Percentiles rank a stretch among this genome's conserved stretches.
phyloP scores from a whole-genome alignment of 768 basidiomycete genomes.

The Rubroboletus pulcherrimus region DNA sequence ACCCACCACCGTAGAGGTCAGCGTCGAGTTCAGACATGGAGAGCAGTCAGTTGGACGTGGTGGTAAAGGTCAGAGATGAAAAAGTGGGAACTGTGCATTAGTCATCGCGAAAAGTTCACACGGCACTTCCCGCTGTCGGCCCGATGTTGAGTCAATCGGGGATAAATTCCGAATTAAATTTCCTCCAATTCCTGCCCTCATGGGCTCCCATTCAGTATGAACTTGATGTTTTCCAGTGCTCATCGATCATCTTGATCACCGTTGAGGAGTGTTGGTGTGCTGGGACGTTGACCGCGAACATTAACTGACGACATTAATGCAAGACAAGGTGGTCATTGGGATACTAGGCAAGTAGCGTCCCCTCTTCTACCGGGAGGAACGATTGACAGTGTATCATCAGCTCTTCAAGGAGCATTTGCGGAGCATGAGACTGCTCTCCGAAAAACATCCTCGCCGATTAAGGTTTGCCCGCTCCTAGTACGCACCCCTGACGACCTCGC shows the following conservation, averaged over 20 bases:
- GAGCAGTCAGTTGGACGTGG: constrained; percentile 17
- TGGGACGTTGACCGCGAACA: not conserved
- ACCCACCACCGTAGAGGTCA: constrained; percentile 83
- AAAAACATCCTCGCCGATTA: constrained; percentile 45
- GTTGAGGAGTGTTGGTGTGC: not conserved
- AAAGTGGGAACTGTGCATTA: constrained; percentile 23
- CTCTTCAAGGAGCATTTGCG: constrained; percentile 88
- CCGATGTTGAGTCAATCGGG: constrained; percentile 4
- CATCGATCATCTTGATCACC: not conserved
- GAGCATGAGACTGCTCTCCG: constrained; percentile 79
- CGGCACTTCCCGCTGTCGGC: constrained; percentile 18
- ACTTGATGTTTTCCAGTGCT: not conserved
- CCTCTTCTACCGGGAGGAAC: not conserved
- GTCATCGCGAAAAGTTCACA: constrained; percentile 27
- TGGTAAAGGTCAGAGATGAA: constrained; percentile 36
- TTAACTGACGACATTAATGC: constrained; percentile 4
- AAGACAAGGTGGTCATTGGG: constrained; percentile 36
- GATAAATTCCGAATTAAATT: not conserved
- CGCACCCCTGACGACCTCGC: constrained; percentile 72
- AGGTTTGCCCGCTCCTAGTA: constrained; percentile 54
- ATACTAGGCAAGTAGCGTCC: constrained; percentile 44
- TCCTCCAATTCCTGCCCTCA: not conserved
- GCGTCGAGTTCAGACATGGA: constrained; percentile 80
- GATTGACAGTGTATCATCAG: constrained; percentile 36
- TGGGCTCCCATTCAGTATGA: not conserved